Evolutionary conservation across 2,329 filamentous ascomycete genomes (phyloP).

Genomic region (Epichloe sp.): DNA sequence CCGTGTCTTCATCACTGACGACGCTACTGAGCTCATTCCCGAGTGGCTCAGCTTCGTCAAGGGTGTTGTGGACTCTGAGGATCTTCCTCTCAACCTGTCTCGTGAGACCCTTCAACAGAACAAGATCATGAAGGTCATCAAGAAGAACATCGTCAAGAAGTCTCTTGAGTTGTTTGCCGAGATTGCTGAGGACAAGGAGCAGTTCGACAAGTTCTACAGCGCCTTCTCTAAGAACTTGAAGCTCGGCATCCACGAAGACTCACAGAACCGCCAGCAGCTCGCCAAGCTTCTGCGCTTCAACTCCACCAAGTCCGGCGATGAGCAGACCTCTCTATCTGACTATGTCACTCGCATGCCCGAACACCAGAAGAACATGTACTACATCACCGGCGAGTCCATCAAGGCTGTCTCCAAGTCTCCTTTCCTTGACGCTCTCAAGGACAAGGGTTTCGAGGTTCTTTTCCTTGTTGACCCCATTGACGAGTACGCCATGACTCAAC

Average conservation of each 20-base stretch:
- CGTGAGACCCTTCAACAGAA: conserved; percentile 99
- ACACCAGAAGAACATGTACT: conserved; percentile 99
- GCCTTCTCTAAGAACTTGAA: conserved; percentile 99
- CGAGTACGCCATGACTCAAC: conserved; percentile 98
- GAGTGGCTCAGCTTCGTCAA: conserved; percentile 99
- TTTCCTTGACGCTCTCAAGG: conserved; percentile 97
- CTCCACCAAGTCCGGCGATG: conserved; percentile 97
- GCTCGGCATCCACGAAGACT: conserved; percentile 99
- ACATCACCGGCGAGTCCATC: conserved; percentile 99
- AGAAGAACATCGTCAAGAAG: conserved; percentile 99
- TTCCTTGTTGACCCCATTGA: conserved; percentile 99
- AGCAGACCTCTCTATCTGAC: conserved; percentile 87
- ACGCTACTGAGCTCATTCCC: conserved; percentile 96
- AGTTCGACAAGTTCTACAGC: conserved; percentile 99
- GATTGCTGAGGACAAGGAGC: conserved; percentile 98
- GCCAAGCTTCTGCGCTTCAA: conserved; percentile 98
- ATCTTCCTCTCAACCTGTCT: conserved; percentile 97
- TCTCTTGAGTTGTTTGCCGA: conserved; percentile 97
- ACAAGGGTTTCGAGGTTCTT: conserved; percentile 98
- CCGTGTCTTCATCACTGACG: conserved; percentile 99
- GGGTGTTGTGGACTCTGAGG: conserved; percentile 99
- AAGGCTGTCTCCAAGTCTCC: conserved; percentile 97
- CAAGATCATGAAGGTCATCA: conserved; percentile 99
- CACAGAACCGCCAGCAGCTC: conserved; percentile 83
- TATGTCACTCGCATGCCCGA: conserved; percentile 99